Percentiles rank a stretch among this genome's conserved stretches.
These are phyloP conservation scores for Dothiorella sarmentorum DNA, from an alignment of 2,329 filamentous ascomycete genomes.

Conservation along the genomic window DNA sequence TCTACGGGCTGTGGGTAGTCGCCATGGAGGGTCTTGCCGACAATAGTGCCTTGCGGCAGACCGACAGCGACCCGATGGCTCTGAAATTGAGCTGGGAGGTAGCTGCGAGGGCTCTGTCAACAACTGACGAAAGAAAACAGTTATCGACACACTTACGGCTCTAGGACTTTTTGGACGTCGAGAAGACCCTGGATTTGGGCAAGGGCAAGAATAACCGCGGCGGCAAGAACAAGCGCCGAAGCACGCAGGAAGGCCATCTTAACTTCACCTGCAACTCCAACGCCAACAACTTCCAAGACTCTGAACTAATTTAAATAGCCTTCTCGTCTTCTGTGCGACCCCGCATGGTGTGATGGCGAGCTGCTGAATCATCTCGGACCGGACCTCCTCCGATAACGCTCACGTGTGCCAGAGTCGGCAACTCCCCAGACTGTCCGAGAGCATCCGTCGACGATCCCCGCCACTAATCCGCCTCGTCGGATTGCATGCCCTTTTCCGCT, in stretches of 20 bases:
- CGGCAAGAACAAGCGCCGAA: conserved; percentile 9
- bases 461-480: background rate
- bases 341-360: background rate
- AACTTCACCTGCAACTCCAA: background rate
- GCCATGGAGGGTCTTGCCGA: conserved; percentile 18
- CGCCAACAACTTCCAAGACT: background rate
- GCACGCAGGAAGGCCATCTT: conserved; percentile 10
- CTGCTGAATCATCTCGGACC: conserved; percentile 1
- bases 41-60: conserved; percentile 21
- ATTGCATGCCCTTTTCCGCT: conserved; percentile 1
- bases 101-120: background rate
- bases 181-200: conserved; percentile 8
- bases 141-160: conserved; percentile 4
- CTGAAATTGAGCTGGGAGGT: background rate
- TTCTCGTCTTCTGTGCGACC: background rate
- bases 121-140: background rate
- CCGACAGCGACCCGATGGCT: conserved; percentile 15
- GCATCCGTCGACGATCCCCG: background rate
- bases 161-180: conserved; percentile 14
- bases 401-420: conserved; percentile 10
- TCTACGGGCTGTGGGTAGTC: conserved; percentile 19
- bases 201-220: conserved; percentile 10
- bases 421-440: conserved; percentile 1
- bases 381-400: conserved; percentile 9
- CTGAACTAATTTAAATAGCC: background rate